Percentiles rank a stretch among this genome's conserved stretches.
phyloP scores from a whole-genome alignment of 306 rosid species.

The Prunus campanulata region DNA sequence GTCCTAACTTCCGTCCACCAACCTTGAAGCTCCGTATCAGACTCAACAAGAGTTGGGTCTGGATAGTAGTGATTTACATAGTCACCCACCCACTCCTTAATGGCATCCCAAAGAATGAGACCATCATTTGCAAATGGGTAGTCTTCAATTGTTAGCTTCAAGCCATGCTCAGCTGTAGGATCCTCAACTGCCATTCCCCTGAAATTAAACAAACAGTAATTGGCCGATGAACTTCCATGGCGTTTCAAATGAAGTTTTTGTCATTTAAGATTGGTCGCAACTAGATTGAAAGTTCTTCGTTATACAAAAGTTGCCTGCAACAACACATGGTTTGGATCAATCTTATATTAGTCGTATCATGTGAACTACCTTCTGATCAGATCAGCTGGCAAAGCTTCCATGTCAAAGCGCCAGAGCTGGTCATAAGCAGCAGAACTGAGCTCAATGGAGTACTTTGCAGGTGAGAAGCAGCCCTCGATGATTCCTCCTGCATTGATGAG shows the following conservation, averaged over 20 bases:
- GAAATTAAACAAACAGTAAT: background rate
- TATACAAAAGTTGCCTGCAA: background rate
- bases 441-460: conserved; percentile 25
- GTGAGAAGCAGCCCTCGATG: conserved; percentile 35
- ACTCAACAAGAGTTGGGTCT: conserved; percentile 14
- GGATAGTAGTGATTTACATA: conserved; percentile 37
- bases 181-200: conserved; percentile 48
- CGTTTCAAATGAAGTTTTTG: background rate
- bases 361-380: conserved; percentile 29
- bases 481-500: conserved; percentile 39
- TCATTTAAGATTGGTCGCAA: background rate
- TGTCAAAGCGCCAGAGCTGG: conserved; percentile 38
- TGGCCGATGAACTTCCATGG: background rate
- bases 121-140: conserved; percentile 46
- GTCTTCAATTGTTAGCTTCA: conserved; percentile 40
- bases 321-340: background rate
- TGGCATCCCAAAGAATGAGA: conserved; percentile 32
- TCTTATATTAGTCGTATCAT: background rate
- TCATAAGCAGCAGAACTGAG: conserved; percentile 36
- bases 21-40: conserved; percentile 38
- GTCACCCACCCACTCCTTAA: conserved; percentile 36
- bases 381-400: conserved; percentile 41
- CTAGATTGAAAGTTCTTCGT: background rate
- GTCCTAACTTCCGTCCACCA: conserved; percentile 48
- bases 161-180: conserved; percentile 32